Base-by-base conservation (phyloP, 768 basidiomycete species). In the Naganishia vaughanmartiniae region DNA sequence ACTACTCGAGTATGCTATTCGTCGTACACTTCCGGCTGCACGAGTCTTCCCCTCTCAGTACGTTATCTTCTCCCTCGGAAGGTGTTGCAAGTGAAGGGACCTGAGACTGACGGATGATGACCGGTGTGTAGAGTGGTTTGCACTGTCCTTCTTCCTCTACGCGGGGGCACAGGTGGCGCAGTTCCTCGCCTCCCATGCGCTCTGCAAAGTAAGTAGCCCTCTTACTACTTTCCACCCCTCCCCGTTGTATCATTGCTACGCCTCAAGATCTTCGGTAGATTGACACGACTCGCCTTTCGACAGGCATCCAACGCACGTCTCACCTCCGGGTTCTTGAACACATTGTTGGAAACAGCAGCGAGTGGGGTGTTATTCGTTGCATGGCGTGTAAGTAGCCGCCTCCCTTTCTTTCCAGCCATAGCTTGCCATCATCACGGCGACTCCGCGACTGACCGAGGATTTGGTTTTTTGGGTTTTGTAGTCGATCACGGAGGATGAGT, bases 261-360 rank as follows among this genome's bases (percentile, higher is more conserved):
- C n/a, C n/a, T 36, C 31, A n/a, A 5, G 4, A n/a, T 55, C 9
- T 9, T n/a, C 14, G 48, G 66, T 58, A 73, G 46, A 66, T 34
- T 58, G n/a, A 34, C 17, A 12, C 21, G n/a, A n/a, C 21, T 2
- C n/a, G 2, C 15, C 6, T 24, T 42, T 26, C 39, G n/a, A 26
- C 65, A 81, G 79, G 74, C 75, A 24, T 80, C 91, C 21, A 83
- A 85, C 69, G 79, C 81, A 34, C 90, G 88, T 79, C 83, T 96
- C 24, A 95, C 97, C 81, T 91, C 91, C 5, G 88, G 89, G 2
- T 95, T 96, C 79, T 79, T 96, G 30, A 89, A 91, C 0, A 94
- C 94, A 0, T 65, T 93, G 5, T 83, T 95, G 55, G 91, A 95
- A 77, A 91, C 91, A 0, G 87, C 86, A 0, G 82, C 89, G 0